phyloP scores from a whole-genome alignment of 768 basidiomycete species.

The Cystofilobasidium capitatum region DNA sequence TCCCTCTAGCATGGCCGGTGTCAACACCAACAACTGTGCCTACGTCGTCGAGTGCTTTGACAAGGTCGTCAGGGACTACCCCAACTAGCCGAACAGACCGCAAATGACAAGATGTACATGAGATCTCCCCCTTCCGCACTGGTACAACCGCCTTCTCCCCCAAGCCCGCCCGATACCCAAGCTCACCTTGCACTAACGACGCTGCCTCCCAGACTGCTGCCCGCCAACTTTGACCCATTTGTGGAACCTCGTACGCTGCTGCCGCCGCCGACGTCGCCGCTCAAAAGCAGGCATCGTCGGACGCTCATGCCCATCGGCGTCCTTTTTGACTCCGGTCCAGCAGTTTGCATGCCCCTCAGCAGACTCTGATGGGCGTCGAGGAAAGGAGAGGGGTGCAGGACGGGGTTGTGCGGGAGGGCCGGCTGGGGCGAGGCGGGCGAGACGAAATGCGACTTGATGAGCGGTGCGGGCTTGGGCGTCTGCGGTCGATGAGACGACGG shows the following conservation, averaged over 20 bases:
- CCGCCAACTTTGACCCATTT: background rate
- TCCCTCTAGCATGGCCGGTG: conserved; percentile 77
- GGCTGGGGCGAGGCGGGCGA: background rate
- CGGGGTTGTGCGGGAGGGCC: background rate
- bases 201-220: background rate
- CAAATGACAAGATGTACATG: no score
- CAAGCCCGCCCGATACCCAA: no score
- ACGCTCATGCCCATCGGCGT: conserved; percentile 1
- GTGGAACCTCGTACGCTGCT: background rate
- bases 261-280: background rate
- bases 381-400: conserved; percentile 1
- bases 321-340: background rate
- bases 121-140: no score
- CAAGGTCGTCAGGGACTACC: conserved; percentile 63
- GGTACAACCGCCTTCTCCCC: no score
- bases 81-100: no score
- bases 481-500: background rate
- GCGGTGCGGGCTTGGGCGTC: background rate
- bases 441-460: background rate
- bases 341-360: background rate
- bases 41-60: conserved; percentile 82
- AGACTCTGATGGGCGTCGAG: background rate
- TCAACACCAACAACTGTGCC: conserved; percentile 71
- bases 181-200: background rate
- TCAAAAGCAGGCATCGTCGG: background rate